Conservation (phyloP, 202 grass and related monocot genomes). For the Brachypodium distachyon region DNA sequence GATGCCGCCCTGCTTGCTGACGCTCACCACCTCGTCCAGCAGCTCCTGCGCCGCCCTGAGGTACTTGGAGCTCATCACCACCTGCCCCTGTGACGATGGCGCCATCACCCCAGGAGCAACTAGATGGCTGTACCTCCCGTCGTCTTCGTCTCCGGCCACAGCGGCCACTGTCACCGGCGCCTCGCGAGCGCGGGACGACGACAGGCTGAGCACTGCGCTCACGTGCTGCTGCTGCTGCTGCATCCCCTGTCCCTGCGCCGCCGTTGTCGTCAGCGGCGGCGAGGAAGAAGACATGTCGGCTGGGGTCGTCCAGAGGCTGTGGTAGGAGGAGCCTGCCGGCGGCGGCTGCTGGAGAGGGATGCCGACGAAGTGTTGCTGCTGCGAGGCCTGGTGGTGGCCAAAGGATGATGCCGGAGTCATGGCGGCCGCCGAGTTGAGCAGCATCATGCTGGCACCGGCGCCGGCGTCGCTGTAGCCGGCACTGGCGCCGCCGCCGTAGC, state of each 20-base stretch:
- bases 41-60: constrained; percentile 83
- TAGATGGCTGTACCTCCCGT: constrained; percentile 18
- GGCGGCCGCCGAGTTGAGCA: constrained; percentile 72
- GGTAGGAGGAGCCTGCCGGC: too few relatives aligned
- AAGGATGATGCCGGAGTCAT: constrained; percentile 56
- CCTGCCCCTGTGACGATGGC: constrained; percentile 29
- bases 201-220: constrained; percentile 79
- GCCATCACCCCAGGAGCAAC: not conserved
- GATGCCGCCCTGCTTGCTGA: constrained; percentile 57
- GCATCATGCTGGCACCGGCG: constrained; percentile 74
- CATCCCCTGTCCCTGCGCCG: constrained; percentile 21
- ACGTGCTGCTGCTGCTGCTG: constrained; percentile 14
- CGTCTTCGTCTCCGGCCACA: constrained; percentile 29
- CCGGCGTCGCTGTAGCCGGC: constrained; percentile 39
- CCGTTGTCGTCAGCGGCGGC: too few relatives aligned
- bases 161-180: constrained; percentile 41
- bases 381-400: constrained; percentile 21
- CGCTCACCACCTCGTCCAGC: constrained; percentile 88
- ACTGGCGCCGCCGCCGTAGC: constrained; percentile 31
- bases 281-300: too few relatives aligned
- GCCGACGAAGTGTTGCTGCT: constrained; percentile 71
- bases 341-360: constrained; percentile 54
- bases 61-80: constrained; percentile 88
- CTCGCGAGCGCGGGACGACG: constrained; percentile 83
- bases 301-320: constrained; percentile 57